phyloP scores from a whole-genome alignment of 495 filamentous ascomycete species.

The Tuber calosporum region DNA sequence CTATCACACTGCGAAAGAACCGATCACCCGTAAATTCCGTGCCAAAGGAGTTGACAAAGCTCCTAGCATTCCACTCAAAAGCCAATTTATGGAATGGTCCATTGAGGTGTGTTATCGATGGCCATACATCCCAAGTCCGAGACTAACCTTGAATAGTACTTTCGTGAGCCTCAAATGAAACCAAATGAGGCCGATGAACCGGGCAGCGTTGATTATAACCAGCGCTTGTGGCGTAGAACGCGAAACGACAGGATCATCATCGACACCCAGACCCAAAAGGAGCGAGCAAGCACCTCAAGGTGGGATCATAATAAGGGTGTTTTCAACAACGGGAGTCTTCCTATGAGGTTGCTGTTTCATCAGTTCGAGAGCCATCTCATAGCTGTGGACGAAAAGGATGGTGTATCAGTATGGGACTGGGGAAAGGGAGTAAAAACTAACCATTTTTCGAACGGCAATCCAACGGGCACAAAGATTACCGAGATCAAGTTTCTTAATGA shows the following conservation, averaged over 20 bases:
- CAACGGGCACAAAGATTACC: conserved; percentile 80
- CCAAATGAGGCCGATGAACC: conserved; percentile 91
- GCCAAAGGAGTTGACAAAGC: conserved; percentile 51
- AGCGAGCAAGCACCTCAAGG: conserved; percentile 67
- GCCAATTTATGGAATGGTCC: conserved; percentile 87
- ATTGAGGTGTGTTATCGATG: conserved; percentile 57
- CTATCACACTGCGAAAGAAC: conserved; percentile 69
- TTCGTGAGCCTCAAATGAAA: conserved; percentile 98
- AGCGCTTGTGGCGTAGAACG: conserved; percentile 82
- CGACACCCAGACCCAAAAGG: conserved; percentile 87
- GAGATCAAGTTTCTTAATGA: conserved; percentile 97
- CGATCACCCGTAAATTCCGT: conserved; percentile 64
- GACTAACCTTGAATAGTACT: conserved; percentile 56
- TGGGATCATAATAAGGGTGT: conserved; percentile 74
- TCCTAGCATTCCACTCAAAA: conserved; percentile 65
- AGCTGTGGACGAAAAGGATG: conserved; percentile 87
- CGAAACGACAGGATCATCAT: conserved; percentile 87
- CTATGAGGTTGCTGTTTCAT: conserved; percentile 87
- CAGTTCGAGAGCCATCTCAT: conserved; percentile 95
- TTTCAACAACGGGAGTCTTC: conserved; percentile 80
- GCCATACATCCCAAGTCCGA: not conserved
- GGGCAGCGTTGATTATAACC: conserved; percentile 93
- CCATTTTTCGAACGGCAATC: conserved; percentile 90
- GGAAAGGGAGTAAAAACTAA: conserved; percentile 61
- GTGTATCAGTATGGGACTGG: conserved; percentile 91